Evolutionary conservation across 2,329 filamentous ascomycete genomes (phyloP).

Genomic region (Microcyclospora tardicrescens): DNA sequence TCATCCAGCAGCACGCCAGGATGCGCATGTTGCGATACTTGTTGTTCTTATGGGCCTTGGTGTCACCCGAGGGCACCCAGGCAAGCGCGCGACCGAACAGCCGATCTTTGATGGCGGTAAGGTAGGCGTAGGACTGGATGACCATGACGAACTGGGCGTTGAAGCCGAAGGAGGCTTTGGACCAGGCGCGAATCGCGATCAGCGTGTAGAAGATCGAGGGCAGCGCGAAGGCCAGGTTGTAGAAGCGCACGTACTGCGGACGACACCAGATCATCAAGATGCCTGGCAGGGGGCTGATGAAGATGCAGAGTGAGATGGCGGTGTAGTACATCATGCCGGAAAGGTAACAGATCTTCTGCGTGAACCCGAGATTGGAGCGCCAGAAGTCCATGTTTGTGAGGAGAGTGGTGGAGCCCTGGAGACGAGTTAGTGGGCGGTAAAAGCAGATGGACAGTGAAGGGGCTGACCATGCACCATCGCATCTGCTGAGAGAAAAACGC

Average conservation of each 20-base stretch:
- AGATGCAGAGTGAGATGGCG: conserved; percentile 29
- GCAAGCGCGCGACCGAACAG: conserved; percentile 28
- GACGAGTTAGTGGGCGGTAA: background rate
- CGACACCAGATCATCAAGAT: conserved; percentile 29
- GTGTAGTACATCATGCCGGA: conserved; percentile 31
- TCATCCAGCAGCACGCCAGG: conserved; percentile 27
- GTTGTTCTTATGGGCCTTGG: conserved; percentile 30
- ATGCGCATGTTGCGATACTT: conserved; percentile 33
- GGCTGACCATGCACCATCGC: conserved; percentile 27
- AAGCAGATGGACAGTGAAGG: background rate
- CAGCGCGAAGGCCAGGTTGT: conserved; percentile 33
- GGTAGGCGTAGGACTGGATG: conserved; percentile 31
- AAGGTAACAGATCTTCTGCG: conserved; percentile 32
- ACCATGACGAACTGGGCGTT: conserved; percentile 32
- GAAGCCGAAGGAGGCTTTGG: conserved; percentile 29
- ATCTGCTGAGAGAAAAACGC: conserved; percentile 34
- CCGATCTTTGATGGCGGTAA: conserved; percentile 31
- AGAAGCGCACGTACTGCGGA: conserved; percentile 31
- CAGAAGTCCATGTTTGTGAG: conserved; percentile 31
- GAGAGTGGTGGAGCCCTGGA: conserved; percentile 27
- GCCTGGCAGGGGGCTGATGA: conserved; percentile 29
- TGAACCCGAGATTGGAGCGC: conserved; percentile 25
- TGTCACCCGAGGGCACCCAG: conserved; percentile 30
- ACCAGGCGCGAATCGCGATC: conserved; percentile 29
- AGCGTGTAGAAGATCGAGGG: conserved; percentile 29